Base-by-base conservation (phyloP, 306 rosid species). In the Trifolium fragiferum region DNA sequence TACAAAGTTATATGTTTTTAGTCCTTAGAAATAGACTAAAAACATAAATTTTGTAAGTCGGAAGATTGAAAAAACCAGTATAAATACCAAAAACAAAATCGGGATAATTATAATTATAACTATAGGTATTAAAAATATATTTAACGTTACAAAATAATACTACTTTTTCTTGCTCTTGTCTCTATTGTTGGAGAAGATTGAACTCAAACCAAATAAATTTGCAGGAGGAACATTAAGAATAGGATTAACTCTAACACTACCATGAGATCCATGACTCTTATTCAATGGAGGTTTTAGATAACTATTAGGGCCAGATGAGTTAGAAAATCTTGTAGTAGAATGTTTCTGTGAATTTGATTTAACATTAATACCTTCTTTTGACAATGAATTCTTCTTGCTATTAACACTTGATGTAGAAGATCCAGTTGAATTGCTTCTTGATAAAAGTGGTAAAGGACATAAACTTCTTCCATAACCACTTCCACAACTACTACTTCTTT, bases 351-450 rank as follows among this genome's bases (percentile, higher is more conserved):
- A 74, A 83, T 67, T 87, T 43, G 76, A 86, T 66, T 76, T 89
- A 4, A 70, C 43, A 41, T 38, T 80, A 61, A 54, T 72, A 76
- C 80, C 85, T 23, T 86, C 91, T 40, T 87, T 89, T 15, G 90
- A 74, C 3, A 74, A 35, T 72, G 82, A 33, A 37, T 71, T 41
- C 59, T 83, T 79, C 81, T 86, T 75, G 68, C 78, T 44, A 13
- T 44, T 89, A 2, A 51, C 82, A 75, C 68, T 81, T 43, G 92
- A 72, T 3, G 86, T 37, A 9, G 87, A 32, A 11, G 96, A 86
- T 5, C 98, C 97, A 2, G 98, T 89, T 53, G 98, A 93, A 60
- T 90, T 82, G 88, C 98, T 93, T 66, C 98, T 82, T 0, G 97
- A 85, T 44, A 93, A 66, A 78, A 93, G 89, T 50, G 96, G 96